phyloP scores from a whole-genome alignment of 1,284 basidiomycete genomes.

The Malassezia vespertilionis region DNA sequence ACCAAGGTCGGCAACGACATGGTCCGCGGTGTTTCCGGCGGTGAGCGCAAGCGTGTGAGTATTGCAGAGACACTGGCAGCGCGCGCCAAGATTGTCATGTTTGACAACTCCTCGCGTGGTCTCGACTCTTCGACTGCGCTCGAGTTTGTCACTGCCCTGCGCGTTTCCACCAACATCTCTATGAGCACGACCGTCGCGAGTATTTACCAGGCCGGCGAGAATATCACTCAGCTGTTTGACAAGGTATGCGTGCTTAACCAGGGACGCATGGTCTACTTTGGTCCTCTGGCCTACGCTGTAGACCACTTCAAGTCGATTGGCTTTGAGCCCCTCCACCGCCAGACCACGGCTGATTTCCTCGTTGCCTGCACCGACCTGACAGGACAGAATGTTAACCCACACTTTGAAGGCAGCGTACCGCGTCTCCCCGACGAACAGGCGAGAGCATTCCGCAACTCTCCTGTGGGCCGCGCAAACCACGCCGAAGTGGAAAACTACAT shows the following conservation, averaged over 20 bases:
- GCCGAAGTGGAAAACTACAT: slow-evolving; percentile 46
- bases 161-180: slow-evolving; percentile 48
- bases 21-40: slow-evolving; percentile 49
- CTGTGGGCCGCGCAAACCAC: slow-evolving; percentile 19
- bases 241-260: slow-evolving; percentile 58
- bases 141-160: slow-evolving; percentile 37
- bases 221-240: slow-evolving; percentile 50
- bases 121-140: slow-evolving; percentile 32
- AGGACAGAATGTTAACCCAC: slow-evolving; percentile 52
- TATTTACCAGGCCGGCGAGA: slow-evolving; percentile 57
- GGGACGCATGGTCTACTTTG: slow-evolving; percentile 71
- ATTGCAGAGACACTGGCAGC: slow-evolving; percentile 49
- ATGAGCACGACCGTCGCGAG: slow-evolving; percentile 35
- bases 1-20: slow-evolving; percentile 30
- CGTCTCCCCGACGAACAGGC: slow-evolving; percentile 23
- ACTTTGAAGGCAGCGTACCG: slow-evolving; percentile 21
- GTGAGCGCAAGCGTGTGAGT: slow-evolving; percentile 32
- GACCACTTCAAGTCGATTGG: slow-evolving; percentile 63
- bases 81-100: slow-evolving; percentile 25
- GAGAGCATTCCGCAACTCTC: slow-evolving; percentile 20
- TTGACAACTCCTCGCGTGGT: slow-evolving; percentile 50
- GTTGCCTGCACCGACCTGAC: slow-evolving; percentile 59
- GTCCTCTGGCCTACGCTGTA: slow-evolving; percentile 61
- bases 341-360: slow-evolving; percentile 56
- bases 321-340: slow-evolving; percentile 56